Base-by-base conservation (phyloP, 768 basidiomycete species). In the Termitomyces sp. region DNA sequence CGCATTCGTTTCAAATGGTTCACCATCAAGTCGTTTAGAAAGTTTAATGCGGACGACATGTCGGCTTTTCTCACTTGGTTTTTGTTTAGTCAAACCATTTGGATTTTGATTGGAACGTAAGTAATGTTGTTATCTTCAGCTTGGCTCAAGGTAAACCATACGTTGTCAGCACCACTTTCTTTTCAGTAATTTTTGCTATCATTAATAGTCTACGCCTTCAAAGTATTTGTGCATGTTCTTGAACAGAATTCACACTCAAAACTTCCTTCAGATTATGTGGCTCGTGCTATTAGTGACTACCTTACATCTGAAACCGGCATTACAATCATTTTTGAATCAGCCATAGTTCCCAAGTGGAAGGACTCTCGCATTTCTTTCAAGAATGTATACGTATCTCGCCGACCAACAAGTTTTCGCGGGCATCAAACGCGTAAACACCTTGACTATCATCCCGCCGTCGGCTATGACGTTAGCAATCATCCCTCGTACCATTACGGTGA, bases 1-100 rank as follows among this genome's bases (percentile, higher is more conserved):
- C 82, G 88, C 22, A 90, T 98, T 64, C 84, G 93, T n/a, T 93
- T 98, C 77, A 94, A 94, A 70, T 99, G 97, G 97, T 90, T 95
- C 64, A 93, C 93, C 12, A 95, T 98, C 66, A 81, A 92, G 61
- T 93, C 92, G 4, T 99, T 97, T 75, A 85, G 96, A 49, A 88
- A 85, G 67, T 99, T 95, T 74, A 95, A 97, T 65, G 89, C 92
- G 53, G 97, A 99, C 70, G 97, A 99, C 70, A 91, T 96, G 56
- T 95, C 93, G 44, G 96, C 95, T 1, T 98, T 99, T 73, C 74
- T 96, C 36, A 95, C 92, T 54, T 95, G 94, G 91, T 94, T 97
- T 64, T 75, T 99, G 53, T 87, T 98, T 79, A 95, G 95, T 67
- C 95, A 98, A 67, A 92, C 94, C 2, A 73, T 96, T 3, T 98